Conservation (phyloP, 306 rosid species). For the Cucurbita maxima region DNA sequence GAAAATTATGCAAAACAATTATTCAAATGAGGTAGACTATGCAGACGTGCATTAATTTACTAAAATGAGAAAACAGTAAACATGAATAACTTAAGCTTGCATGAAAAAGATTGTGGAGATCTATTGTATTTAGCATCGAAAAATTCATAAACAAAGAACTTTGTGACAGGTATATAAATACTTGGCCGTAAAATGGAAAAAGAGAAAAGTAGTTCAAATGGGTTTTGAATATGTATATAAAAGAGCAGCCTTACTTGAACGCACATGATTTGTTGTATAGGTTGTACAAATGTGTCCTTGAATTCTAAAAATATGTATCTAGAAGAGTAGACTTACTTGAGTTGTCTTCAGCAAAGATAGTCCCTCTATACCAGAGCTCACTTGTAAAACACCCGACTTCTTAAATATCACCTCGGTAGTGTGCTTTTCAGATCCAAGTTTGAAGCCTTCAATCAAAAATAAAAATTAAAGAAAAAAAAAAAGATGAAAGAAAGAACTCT, state of each 20-base stretch:
- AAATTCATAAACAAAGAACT: neutral
- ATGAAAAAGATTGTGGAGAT: neutral
- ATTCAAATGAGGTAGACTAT: neutral
- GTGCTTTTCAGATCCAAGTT: slow-evolving; percentile 88
- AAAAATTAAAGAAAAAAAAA: neutral
- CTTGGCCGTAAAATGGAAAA: too few relatives aligned
- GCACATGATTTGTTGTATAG: neutral
- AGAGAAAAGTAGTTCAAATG: too few relatives aligned
- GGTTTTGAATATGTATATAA: neutral
- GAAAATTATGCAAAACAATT: neutral
- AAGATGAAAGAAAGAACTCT: slow-evolving; percentile 7
- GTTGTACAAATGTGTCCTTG: neutral
- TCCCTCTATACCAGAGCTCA: slow-evolving; percentile 83
- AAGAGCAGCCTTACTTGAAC: neutral
- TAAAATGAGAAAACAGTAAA: neutral
- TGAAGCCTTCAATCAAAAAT: slow-evolving; percentile 47
- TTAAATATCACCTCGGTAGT: slow-evolving; percentile 49
- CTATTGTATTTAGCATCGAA: neutral
- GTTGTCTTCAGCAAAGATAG: slow-evolving; percentile 78
- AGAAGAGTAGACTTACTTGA: slow-evolving; percentile 23
- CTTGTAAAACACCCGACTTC: slow-evolving; percentile 45
- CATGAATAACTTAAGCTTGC: neutral
- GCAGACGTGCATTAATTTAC: neutral
- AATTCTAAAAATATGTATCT: neutral
- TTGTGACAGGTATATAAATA: too few relatives aligned